A percentile compares a stretch with the other conserved stretches of the same genome.
Conservation (phyloP, 192 early-diverging fungal genomes). For the Linnemannia elongata region DNA sequence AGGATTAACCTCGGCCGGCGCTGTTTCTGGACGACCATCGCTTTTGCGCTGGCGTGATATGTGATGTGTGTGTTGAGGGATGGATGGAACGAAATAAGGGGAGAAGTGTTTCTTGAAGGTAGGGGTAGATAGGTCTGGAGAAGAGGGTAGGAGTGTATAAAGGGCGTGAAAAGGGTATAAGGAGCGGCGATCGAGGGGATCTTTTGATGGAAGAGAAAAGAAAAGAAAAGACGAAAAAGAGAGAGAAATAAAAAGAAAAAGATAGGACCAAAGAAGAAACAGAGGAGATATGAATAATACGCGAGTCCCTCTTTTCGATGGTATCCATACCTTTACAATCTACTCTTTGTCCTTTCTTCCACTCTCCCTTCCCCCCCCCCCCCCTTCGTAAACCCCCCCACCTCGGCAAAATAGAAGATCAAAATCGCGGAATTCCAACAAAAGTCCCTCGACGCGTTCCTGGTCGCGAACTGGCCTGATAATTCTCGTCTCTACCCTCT, state of each 20-base stretch:
- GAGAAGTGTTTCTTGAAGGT: not conserved
- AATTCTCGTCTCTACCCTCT: not conserved
- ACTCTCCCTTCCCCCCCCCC: no score
- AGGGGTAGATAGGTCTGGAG: not conserved
- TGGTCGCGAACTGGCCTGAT: slow-evolving; percentile 32
- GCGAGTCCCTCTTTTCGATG: not conserved
- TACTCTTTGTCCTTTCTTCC: not conserved
- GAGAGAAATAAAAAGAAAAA: not conserved
- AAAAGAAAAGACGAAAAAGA: not conserved
- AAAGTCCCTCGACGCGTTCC: slow-evolving; percentile 7
- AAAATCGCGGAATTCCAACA: not conserved
- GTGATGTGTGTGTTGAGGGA: not conserved
- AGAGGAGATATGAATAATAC: not conserved
- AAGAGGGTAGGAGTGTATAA: not conserved
- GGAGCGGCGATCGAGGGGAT: not conserved
- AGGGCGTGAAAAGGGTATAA: not conserved
- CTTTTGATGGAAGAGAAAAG: not conserved
- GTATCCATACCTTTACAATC: not conserved
- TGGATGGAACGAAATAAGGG: no score
- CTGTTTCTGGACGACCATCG: not conserved
- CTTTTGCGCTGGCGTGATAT: not conserved
- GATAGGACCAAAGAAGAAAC: not conserved
- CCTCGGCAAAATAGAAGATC: not conserved
- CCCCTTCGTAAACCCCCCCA: not conserved
- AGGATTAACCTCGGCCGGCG: not conserved